These are phyloP conservation scores for Silene latifolia DNA, from an alignment of 148 eudicot species.

Conservation along the genomic window DNA sequence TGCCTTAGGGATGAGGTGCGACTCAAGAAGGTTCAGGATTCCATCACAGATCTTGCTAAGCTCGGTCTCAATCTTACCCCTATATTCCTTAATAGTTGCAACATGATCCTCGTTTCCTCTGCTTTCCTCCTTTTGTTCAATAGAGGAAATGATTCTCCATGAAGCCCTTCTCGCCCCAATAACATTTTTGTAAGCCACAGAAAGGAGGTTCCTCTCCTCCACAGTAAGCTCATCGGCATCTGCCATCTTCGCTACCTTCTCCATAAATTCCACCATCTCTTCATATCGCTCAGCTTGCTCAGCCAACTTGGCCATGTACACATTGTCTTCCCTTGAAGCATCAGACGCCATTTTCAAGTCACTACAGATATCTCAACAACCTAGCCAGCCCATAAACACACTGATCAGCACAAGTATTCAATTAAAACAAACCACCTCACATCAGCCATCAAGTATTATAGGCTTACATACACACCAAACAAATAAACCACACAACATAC, in stretches of 20 bases:
- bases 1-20: slow-evolving; percentile 62
- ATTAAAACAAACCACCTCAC: background rate
- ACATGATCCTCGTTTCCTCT: slow-evolving; percentile 78
- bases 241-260: slow-evolving; percentile 56
- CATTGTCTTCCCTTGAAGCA: slow-evolving; percentile 58
- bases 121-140: slow-evolving; percentile 81
- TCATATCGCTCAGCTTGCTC: slow-evolving; percentile 85
- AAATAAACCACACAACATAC: background rate
- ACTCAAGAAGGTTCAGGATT: slow-evolving; percentile 59
- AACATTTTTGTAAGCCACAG: slow-evolving; percentile 82
- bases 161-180: slow-evolving; percentile 85
- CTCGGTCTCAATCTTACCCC: slow-evolving; percentile 65
- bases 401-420: background rate
- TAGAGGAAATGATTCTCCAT: slow-evolving; percentile 82
- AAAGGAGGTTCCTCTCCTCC: slow-evolving; percentile 77
- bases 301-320: slow-evolving; percentile 79
- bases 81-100: slow-evolving; percentile 60
- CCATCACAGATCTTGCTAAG: slow-evolving; percentile 76
- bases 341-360: slow-evolving; percentile 38
- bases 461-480: background rate
- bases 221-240: slow-evolving; percentile 61
- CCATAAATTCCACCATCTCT: slow-evolving; percentile 82
- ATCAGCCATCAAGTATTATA: too few species aligned
- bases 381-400: background rate
- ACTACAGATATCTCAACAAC: background rate